A percentile compares a stretch with the other conserved stretches of the same genome.
Evolutionary conservation across 2,329 filamentous ascomycete genomes (phyloP).

Genomic region (Cladorrhinum sp.): DNA sequence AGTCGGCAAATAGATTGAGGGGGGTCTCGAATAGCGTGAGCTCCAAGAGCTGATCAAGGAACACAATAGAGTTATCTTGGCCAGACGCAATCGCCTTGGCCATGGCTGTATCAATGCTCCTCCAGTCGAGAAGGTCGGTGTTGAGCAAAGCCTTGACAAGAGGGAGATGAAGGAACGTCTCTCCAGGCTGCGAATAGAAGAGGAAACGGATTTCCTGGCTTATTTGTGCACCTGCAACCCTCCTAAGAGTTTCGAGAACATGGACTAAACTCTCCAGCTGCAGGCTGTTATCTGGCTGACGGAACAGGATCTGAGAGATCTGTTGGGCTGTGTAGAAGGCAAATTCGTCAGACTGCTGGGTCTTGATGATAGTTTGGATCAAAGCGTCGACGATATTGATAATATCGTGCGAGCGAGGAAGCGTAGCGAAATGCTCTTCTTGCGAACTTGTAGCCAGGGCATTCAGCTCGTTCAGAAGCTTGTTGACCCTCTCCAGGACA

Average conservation of each 20-base stretch:
- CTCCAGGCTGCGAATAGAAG: conserved; percentile 56
- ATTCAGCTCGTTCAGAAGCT: conserved; percentile 57
- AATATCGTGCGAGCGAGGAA: conserved; percentile 57
- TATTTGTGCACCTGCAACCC: conserved; percentile 54
- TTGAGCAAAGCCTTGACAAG: conserved; percentile 56
- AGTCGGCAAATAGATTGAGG: conserved; percentile 77
- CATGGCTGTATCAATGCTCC: conserved; percentile 66
- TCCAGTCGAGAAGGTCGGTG: conserved; percentile 60
- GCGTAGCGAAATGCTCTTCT: conserved; percentile 58
- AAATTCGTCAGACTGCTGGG: conserved; percentile 60
- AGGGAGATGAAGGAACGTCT: conserved; percentile 55
- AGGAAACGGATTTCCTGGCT: conserved; percentile 54
- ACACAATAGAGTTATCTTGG: conserved; percentile 70
- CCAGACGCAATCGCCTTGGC: conserved; percentile 69
- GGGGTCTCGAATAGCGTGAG: conserved; percentile 76
- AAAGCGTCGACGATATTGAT: conserved; percentile 62
- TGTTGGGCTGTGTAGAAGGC: conserved; percentile 58
- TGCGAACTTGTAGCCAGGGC: conserved; percentile 50
- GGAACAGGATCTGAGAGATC: conserved; percentile 56
- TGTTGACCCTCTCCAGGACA: conserved; percentile 55
- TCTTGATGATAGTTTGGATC: conserved; percentile 61
- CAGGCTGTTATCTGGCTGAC: conserved; percentile 52
- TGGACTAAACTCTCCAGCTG: conserved; percentile 61
- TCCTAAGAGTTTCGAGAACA: conserved; percentile 58
- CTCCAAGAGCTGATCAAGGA: conserved; percentile 77